These are phyloP conservation scores for Alternaria brassicae DNA, from an alignment of 2,329 filamentous ascomycete species.

Conservation along the genomic window DNA sequence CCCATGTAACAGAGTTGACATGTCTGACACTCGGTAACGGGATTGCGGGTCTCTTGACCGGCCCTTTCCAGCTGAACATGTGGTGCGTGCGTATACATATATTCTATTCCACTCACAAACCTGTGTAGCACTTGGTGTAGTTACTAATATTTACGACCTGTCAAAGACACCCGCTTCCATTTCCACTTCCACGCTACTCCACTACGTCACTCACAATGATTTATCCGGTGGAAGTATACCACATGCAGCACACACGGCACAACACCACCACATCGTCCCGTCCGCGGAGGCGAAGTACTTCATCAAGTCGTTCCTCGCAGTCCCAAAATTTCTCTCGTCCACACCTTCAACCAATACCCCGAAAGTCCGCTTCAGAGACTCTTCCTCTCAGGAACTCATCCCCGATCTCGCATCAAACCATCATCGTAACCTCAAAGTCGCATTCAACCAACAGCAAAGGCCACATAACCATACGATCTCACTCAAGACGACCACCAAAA, in stretches of 20 bases:
- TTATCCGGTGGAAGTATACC: constrained; percentile 22
- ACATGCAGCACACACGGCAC: constrained; percentile 12
- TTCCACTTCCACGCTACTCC: background rate
- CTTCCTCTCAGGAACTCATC: constrained; percentile 7
- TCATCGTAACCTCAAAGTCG: constrained; percentile 4
- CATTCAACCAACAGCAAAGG: background rate
- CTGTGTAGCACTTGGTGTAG: background rate
- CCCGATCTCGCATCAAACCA: constrained; percentile 8
- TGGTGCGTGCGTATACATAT: constrained; percentile 17
- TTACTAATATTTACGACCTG: background rate
- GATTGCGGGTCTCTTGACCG: background rate
- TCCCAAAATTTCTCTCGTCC: constrained; percentile 20
- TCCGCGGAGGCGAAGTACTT: constrained; percentile 19
- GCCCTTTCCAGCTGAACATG: constrained; percentile 4
- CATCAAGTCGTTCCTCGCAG: constrained; percentile 8
- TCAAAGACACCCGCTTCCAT: background rate
- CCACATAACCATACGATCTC: background rate
- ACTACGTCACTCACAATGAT: constrained; percentile 12
- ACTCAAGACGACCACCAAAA: constrained; percentile 6
- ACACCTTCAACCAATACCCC: background rate
- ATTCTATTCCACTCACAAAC: constrained; percentile 7
- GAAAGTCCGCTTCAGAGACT: background rate
- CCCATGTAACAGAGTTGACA: constrained; percentile 18
- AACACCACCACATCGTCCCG: background rate
- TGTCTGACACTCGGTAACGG: constrained; percentile 8